These are phyloP conservation scores for Seiridium unicorne DNA, from an alignment of 2,329 filamentous ascomycete species.

Conservation along the genomic window DNA sequence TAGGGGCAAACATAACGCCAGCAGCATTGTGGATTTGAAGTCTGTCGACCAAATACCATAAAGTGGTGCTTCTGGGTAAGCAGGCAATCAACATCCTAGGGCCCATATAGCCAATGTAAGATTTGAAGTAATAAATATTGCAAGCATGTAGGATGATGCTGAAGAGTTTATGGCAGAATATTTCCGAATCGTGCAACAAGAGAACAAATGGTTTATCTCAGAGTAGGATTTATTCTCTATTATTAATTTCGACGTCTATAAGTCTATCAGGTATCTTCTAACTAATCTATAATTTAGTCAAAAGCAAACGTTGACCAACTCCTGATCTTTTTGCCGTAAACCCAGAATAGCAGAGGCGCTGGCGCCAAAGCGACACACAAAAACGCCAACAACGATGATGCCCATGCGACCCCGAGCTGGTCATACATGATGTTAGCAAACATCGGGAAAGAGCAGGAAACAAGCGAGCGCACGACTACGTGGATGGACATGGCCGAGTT, in stretches of 20 bases:
- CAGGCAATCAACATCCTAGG: neutral
- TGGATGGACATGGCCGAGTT: conserved; percentile 21
- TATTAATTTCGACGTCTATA: neutral
- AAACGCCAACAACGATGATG: conserved; percentile 17
- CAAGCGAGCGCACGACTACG: conserved; percentile 15
- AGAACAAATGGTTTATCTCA: no score
- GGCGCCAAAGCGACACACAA: conserved; percentile 11
- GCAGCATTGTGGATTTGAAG: neutral
- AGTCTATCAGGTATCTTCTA: neutral
- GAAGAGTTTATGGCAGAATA: no score
- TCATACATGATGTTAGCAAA: conserved; percentile 18
- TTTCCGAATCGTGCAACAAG: no score
- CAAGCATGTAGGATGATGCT: no score
- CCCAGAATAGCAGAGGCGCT: conserved; percentile 12
- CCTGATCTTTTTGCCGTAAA: conserved; percentile 12
- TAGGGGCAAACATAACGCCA: neutral
- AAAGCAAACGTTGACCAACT: conserved; percentile 13
- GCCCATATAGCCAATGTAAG: neutral
- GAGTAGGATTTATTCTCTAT: neutral
- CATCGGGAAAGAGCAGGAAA: conserved; percentile 18
- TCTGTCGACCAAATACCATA: neutral
- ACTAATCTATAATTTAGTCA: neutral
- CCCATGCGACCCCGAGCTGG: conserved; percentile 16
- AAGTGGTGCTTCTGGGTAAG: neutral
- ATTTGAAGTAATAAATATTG: no score